A percentile compares a stretch with the other conserved stretches of the same genome.
phyloP scores from a whole-genome alignment of 345 rosid species.

The Hibiscus tridactylites region DNA sequence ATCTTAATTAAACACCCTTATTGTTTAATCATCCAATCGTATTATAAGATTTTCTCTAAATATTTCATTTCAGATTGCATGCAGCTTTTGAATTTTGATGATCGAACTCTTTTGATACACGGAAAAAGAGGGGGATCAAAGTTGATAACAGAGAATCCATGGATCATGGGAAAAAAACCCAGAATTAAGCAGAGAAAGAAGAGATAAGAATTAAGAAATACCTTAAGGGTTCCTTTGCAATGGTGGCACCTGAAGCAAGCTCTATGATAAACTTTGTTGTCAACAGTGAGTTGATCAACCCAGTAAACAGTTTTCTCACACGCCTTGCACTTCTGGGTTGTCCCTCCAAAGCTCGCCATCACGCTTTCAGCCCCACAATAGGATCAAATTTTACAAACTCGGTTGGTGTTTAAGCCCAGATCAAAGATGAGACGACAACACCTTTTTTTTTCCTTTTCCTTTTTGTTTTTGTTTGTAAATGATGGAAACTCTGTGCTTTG shows the following conservation, averaged over 20 bases:
- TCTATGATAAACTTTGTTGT: slow-evolving; percentile 36
- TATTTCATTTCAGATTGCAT: too few species aligned
- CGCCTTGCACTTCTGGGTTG: slow-evolving; percentile 45
- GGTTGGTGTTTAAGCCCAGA: background rate
- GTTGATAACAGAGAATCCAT: background rate
- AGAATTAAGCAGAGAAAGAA: background rate
- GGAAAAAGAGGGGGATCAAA: background rate
- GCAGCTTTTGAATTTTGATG: background rate
- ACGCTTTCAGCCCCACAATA: background rate
- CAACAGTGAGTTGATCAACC: slow-evolving; percentile 43
- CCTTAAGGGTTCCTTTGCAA: slow-evolving; percentile 49
- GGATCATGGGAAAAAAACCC: background rate
- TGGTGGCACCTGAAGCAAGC: slow-evolving; percentile 49
- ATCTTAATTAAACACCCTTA: too few species aligned
- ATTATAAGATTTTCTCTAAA: too few species aligned
- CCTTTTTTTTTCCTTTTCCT: background rate
- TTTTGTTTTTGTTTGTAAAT: background rate
- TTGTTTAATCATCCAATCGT: too few species aligned
- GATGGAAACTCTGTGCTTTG: background rate
- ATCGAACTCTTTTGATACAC: too few species aligned
- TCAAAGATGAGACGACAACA: background rate
- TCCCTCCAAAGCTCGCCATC: slow-evolving; percentile 43
- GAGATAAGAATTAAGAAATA: background rate
- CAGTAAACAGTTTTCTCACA: slow-evolving; percentile 46
- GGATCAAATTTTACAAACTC: background rate